Evolutionary conservation across 345 rosid genomes (phyloP).

Genomic region (Syzygium grande): DNA sequence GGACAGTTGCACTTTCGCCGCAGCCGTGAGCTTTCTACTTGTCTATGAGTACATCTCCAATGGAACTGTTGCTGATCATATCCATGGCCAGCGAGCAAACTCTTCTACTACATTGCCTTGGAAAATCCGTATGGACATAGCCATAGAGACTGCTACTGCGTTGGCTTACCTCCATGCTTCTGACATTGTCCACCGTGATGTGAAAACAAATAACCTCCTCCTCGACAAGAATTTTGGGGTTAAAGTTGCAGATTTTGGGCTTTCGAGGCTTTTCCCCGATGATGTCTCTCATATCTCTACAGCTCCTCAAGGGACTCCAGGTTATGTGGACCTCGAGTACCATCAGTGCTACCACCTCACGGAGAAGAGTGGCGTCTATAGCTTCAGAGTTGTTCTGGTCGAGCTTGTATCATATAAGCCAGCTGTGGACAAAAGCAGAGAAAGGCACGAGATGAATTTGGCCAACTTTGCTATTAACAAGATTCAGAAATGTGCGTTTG

Average conservation of each 20-base stretch:
- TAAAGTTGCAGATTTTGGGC: conserved; percentile 3
- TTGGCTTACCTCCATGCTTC: conserved; percentile 7
- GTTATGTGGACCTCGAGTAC: conserved; percentile 10
- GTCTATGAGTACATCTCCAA: conserved; percentile 8
- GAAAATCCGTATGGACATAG: conserved; percentile 2
- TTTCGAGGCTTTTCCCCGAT: neutral
- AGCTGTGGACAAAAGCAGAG: conserved; percentile 7
- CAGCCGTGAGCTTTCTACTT: conserved; percentile 26
- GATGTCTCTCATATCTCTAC: conserved; percentile 1
- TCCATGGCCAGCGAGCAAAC: neutral
- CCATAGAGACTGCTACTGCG: conserved; percentile 3
- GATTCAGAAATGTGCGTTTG: neutral
- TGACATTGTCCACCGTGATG: conserved; percentile 6
- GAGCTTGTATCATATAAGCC: conserved; percentile 6
- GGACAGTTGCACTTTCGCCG: conserved; percentile 24
- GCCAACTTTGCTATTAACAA: conserved; percentile 3
- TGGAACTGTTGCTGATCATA: conserved; percentile 6
- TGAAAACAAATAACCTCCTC: conserved; percentile 10
- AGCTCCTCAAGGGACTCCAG: conserved; percentile 14
- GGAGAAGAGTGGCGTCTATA: conserved; percentile 9
- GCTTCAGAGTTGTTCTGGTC: conserved; percentile 9
- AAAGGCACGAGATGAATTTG: conserved; percentile 5
- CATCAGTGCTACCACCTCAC: conserved; percentile 7
- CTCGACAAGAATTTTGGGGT: conserved; percentile 5
- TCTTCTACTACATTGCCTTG: conserved; percentile 1